phyloP scores from a whole-genome alignment of 495 filamentous ascomycete genomes.

The Mytilinidion resinicola region DNA sequence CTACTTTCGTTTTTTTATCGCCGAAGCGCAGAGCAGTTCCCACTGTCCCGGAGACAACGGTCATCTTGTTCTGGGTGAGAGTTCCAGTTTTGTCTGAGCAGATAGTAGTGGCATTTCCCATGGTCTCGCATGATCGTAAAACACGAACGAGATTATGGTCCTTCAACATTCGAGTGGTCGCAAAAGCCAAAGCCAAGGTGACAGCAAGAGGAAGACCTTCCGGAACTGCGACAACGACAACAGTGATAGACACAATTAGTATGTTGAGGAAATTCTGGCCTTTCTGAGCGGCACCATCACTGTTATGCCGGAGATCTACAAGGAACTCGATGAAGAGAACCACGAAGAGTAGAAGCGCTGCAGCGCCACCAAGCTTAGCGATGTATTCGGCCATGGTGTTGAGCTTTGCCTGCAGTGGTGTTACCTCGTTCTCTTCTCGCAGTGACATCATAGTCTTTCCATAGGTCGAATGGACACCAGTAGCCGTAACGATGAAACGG shows the following conservation, averaged over 20 bases:
- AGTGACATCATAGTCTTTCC: constrained; percentile 93
- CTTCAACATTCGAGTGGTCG: constrained; percentile 89
- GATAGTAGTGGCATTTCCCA: constrained; percentile 94
- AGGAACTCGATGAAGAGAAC: constrained; percentile 92
- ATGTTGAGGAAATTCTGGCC: constrained; percentile 85
- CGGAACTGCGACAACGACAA: constrained; percentile 92
- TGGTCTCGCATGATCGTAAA: constrained; percentile 92
- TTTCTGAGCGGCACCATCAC: constrained; percentile 58
- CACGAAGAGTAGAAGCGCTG: constrained; percentile 77
- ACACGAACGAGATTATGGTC: constrained; percentile 92
- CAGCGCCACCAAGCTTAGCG: constrained; percentile 81
- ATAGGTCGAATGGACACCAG: constrained; percentile 79
- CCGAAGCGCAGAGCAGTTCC: constrained; percentile 54
- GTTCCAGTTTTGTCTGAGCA: constrained; percentile 98
- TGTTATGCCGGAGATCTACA: constrained; percentile 54
- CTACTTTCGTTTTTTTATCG: constrained; percentile 20
- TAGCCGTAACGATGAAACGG: constrained; percentile 78
- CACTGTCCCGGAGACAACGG: constrained; percentile 56
- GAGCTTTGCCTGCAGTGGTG: constrained; percentile 89
- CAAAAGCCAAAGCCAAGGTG: constrained; percentile 87
- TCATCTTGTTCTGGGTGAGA: constrained; percentile 71
- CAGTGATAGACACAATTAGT: constrained; percentile 90
- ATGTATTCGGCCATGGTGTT: constrained; percentile 89
- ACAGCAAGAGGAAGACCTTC: constrained; percentile 91
- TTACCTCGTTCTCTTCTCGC: constrained; percentile 82